Base-by-base conservation (phyloP, 2,329 filamentous ascomycete genomes). In the Blastomyces percursus region DNA sequence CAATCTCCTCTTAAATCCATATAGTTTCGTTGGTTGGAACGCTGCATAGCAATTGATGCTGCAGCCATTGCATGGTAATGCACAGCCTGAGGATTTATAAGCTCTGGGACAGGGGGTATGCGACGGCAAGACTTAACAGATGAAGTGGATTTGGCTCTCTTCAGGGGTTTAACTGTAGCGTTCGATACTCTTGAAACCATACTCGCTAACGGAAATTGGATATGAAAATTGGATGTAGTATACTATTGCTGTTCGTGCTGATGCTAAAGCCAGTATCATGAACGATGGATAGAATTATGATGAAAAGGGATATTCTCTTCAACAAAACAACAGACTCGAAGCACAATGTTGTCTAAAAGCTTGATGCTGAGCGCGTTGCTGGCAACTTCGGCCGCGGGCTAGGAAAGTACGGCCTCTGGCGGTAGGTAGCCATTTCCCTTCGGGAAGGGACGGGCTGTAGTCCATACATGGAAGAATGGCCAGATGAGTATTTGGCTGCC, bases 31-130 rank as follows among this genome's bases (percentile, higher is more conserved):
- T 72, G 70, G 16, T 66, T 69, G 1, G 72, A 74, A 35, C 75
- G 71, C 44, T 69, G 70, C 76, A 79, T 78, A 44, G 77, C 77
- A 19, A 70, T 68, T 16, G 75, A 74, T 8, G 77, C 77, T 52
- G 77, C 77, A n/a, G 74, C 72, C 9, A 73, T 69, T 21, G 76
- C 76, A 64, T 76, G 75, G 19, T 67, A 62, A 54, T 69, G 71
- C 56, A 70, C 69, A 6, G 69, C 57, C 11, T 73, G 70, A 9
- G 71, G 65, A 59, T 75, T 69, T 24, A 74, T 65, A 3, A 68
- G 62, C 24, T 74, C 71, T 11, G 67, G 62, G 27, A 65, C 42
- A 35, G 67, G 59, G 51, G 68, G 65, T 19, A 62, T 62, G 59
- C 66, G 68, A 46, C 69, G 70, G 40, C 66, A 66, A 62, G 66